Evolutionary conservation across 2,329 filamentous ascomycete species (phyloP), one percentile per base, ranked within the genome.

Genomic region (Pseudogymnoascus sp.): DNA sequence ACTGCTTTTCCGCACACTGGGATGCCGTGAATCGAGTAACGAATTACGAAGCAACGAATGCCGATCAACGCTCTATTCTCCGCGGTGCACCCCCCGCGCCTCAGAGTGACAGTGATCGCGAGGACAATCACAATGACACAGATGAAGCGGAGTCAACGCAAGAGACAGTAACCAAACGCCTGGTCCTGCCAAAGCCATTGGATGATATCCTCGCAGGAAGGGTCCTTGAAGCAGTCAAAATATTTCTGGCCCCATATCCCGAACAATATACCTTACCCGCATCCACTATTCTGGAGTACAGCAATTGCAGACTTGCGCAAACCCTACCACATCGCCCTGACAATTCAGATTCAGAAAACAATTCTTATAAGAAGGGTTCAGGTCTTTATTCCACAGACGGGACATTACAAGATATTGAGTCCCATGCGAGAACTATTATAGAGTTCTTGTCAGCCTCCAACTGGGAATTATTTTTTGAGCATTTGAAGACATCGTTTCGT

Each of bases 391-490:
- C 48, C 15, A 55, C 48, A 10, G 48, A 55, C 21, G 48, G 27
- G 15, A 33, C 48, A 17, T 55, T 55, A 15, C 72, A 74, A 58
- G 77, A 81, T 59, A 75, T 87, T 60, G 85, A 88, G 68, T 73
- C 74, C 6, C 77, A 81, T 66, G 77, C 84, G 68, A 81, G 82
- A 70, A 75, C 73, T 4, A 78, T 89, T 13, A 76, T 87, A 35
- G 85, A 88, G 70, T 89, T 84, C 66, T 74, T 86, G 63, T 87
- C 84, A 12, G 86, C 84, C 6, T 84, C 84, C 2, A 88, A 81
- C 68, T 89, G 86, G 86, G 67, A 77, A 31, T 73, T 78, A 39
- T 79, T 83, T 2, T 83, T 87, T 62, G 83, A 85, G 58, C 84
- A 84, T 67, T 74, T 87, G 62, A 80, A 83, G 31, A 79, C 77